These are phyloP conservation scores for Zymoseptoria pseudotritici DNA, from an alignment of 2,329 filamentous ascomycete genomes.

Conservation along the genomic window DNA sequence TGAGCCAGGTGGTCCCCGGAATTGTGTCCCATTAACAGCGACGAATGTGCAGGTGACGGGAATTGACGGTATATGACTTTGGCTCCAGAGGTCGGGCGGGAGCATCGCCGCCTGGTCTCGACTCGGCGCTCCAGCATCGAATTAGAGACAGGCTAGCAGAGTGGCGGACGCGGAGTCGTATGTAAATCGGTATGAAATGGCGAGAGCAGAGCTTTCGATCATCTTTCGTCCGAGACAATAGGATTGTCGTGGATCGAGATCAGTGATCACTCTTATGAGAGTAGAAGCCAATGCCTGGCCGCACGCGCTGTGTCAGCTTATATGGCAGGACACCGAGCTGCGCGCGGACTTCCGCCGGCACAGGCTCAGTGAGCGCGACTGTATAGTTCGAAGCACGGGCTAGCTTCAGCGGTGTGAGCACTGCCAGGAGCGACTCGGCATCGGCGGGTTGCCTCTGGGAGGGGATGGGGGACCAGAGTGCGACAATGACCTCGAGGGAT, in stretches of 20 bases:
- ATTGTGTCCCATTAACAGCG: too few species aligned
- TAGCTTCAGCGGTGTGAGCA: not conserved
- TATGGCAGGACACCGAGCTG: not conserved
- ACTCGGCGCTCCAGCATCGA: too few species aligned
- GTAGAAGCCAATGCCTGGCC: constrained; percentile 1
- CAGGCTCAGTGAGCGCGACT: not conserved
- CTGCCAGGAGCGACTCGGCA: not conserved
- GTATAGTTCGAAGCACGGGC: not conserved
- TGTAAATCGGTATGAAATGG: too few species aligned
- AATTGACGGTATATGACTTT: too few species aligned
- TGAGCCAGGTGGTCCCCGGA: not conserved
- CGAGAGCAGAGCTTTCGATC: too few species aligned
- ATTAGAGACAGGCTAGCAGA: too few species aligned
- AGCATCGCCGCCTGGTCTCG: too few species aligned
- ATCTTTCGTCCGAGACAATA: too few species aligned
- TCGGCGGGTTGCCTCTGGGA: not conserved
- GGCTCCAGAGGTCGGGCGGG: too few species aligned
- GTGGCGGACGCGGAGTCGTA: too few species aligned
- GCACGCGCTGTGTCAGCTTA: not conserved
- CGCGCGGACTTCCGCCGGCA: not conserved
- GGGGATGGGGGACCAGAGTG: not conserved
- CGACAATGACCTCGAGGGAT: not conserved
- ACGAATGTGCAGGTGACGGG: too few species aligned
- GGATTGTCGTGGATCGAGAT: too few species aligned
- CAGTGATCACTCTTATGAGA: not conserved